Base-by-base conservation (phyloP, 1,139 yeast genomes). In the Arxiozyma bovina region DNA sequence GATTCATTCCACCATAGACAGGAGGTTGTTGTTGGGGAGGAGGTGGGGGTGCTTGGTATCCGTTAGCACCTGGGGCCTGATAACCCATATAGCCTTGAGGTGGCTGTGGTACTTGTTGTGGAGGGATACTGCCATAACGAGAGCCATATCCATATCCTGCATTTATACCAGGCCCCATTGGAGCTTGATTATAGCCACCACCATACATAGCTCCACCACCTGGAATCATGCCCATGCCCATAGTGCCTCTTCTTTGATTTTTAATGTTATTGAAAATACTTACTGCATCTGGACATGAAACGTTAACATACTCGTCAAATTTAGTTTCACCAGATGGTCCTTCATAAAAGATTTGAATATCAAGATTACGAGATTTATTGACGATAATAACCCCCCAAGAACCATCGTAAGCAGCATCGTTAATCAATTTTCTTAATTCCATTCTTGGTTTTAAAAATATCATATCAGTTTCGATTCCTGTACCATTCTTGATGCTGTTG, bases 331-430 rank as follows among this genome's bases (percentile, higher is more conserved):
- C 90, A 60, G 81, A 85, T 0, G 81, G 72, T 1, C 85, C 77
- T 42, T 76, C 77, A 64, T 87, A 87, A 67, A 86, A 90, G 1
- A 87, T 79, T 65, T 86, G 94, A 21, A 87, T 73, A 64, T 87
- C 89, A 20, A 89, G 77, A 55, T 74, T 77, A 51, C 76, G 74
- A 18, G 73, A 68, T 53, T 77, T 78, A 59, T 82, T 80, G n/a
- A 89, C 75, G 9, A 86, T 74, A 51, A 89, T 80, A 1, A 86
- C 86, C 21, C 88, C 91, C 63, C 81, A 67, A 4, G 81, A 87
- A 11, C 96, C 96, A 48, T 85, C 82, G 65, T 87, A 85, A 0
- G 96, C 96, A 23, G 88, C 87, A 54, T 86, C 88, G 53, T 85
- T 85, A 23, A 87, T 78, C 40, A 80, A 77, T 23, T 81, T 82